Conservation (phyloP, 192 early-diverging fungal species). For the Coemansia erecta region DNA sequence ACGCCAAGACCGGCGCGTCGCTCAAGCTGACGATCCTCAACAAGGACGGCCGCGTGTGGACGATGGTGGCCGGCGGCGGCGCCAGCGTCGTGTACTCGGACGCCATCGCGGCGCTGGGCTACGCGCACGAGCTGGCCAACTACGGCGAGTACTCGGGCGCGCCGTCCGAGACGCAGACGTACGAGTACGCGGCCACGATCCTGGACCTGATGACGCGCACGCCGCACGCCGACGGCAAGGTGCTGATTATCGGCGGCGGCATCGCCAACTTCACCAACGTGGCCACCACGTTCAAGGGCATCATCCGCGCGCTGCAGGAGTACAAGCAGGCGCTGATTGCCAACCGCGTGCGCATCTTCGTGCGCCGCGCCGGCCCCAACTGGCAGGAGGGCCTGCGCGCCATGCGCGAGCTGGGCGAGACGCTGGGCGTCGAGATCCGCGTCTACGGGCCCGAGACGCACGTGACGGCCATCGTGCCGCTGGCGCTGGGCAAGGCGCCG, state of each 20-base stretch:
- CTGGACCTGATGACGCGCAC: constrained; percentile 96
- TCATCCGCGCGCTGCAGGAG: constrained; percentile 90
- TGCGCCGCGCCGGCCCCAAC: constrained; percentile 98
- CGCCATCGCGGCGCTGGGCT: constrained; percentile 97
- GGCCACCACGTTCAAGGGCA: constrained; percentile 98
- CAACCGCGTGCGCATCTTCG: constrained; percentile 91
- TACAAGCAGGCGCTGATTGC: constrained; percentile 84
- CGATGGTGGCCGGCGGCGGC: constrained; percentile 99
- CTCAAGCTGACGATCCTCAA: constrained; percentile 98
- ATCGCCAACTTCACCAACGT: constrained; percentile 99
- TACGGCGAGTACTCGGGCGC: constrained; percentile 99
- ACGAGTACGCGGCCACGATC: constrained; percentile 98
- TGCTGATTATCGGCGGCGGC: constrained; percentile 98
- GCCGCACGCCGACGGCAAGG: constrained; percentile 86
- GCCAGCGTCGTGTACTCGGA: constrained; percentile 98
- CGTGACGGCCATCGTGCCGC: constrained; percentile 97
- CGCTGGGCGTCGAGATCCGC: constrained; percentile 88
- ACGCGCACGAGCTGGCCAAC: constrained; percentile 93
- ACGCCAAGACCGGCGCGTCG: constrained; percentile 97
- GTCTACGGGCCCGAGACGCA: constrained; percentile 98
- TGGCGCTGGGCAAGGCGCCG: constrained; percentile 68
- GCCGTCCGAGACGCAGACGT: constrained; percentile 98
- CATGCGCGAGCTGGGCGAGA: constrained; percentile 91
- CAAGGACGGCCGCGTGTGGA: constrained; percentile 95
- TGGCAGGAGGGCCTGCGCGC: constrained; percentile 98